Evolutionary conservation across 176 grass and related monocot genomes (phyloP), one percentile per base, ranked within the genome.

Genomic region (Musa acuminata): DNA sequence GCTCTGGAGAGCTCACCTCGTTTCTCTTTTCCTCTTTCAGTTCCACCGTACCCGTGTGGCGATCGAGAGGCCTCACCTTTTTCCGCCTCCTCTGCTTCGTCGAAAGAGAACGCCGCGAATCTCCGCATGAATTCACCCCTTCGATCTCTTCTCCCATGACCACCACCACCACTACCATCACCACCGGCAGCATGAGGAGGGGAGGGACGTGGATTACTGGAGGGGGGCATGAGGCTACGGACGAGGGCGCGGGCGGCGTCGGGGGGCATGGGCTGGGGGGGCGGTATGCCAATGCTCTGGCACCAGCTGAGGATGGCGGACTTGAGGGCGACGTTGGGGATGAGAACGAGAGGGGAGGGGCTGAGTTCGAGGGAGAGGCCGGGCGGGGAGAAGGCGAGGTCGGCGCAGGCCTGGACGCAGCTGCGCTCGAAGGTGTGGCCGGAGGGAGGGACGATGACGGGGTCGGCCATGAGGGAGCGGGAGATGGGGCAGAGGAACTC

Each of bases 261-360:
- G 0, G 8, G 8, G 0, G 83, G 78, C 76, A 82, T 74, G 49
- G 67, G 82, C 14, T 25, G 1, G 0, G 93, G 93, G 22, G 14
- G 1, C 0, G 71, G 76, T 53, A 78, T 58, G 0, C 87, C 87
- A 25, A 70, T 24, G 29, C 84, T 79, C 17, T 51, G 58, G 81
- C 89, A 96, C 93, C 93, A 96, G 17, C 74, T 72, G 8, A 86
- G 60, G 70, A 96, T 96, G 51, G 89, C 85, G 11, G 83, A 80
- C 81, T 74, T 89, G 55, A 96, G 87, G 16, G 85, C 90, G 0
- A 86, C 11, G 72, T 96, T 96, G 0, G 93, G 87, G 2, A 96
- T 89, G 43, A 89, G 12, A 0, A 78, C 26, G 0, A 71, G 82
- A 17, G 72, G 26, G 10, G 59, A 35, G 13, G 70, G 29, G 11